phyloP scores from a whole-genome alignment of 495 filamentous ascomycete genomes.

The Penicillium subrubescens region DNA sequence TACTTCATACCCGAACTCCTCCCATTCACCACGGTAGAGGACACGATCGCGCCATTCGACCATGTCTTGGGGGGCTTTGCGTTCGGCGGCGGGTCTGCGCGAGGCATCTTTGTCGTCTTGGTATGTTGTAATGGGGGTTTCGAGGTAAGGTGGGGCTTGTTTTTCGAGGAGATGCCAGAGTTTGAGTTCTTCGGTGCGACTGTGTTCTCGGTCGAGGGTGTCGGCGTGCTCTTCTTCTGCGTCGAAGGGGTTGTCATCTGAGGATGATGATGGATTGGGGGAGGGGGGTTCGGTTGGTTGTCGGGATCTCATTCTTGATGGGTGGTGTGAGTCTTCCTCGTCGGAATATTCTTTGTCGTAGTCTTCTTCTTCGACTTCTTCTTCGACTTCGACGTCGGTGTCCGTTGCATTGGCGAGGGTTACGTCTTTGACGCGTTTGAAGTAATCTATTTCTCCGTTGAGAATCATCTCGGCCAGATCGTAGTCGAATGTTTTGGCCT shows the following conservation, averaged over 20 bases:
- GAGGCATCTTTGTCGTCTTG: constrained; percentile 16
- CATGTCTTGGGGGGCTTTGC: constrained; percentile 34
- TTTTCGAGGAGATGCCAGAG: constrained; percentile 56
- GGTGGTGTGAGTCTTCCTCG: constrained; percentile 21
- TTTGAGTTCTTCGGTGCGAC: constrained; percentile 55
- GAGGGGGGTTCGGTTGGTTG: constrained; percentile 9
- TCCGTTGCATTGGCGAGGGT: background rate
- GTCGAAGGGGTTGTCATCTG: constrained; percentile 16
- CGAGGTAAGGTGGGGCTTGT: constrained; percentile 19
- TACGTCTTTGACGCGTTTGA: constrained; percentile 19
- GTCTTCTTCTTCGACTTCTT: background rate
- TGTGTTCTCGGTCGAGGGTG: constrained; percentile 50
- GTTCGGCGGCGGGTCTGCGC: constrained; percentile 25
- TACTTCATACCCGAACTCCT: constrained; percentile 41
- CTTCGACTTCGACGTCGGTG: constrained; percentile 1
- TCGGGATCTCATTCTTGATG: background rate
- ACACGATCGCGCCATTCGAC: constrained; percentile 49
- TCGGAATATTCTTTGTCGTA: constrained; percentile 24
- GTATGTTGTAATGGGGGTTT: constrained; percentile 14
- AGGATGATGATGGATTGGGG: constrained; percentile 9
- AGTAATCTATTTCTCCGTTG: constrained; percentile 24
- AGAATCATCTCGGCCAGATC: constrained; percentile 58
- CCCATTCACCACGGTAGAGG: constrained; percentile 53
- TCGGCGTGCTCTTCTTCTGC: constrained; percentile 57
- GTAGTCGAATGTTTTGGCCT: constrained; percentile 34